Evolutionary conservation across 768 basidiomycete species (phyloP).

Genomic region (Gelatoporia subvermispora): DNA sequence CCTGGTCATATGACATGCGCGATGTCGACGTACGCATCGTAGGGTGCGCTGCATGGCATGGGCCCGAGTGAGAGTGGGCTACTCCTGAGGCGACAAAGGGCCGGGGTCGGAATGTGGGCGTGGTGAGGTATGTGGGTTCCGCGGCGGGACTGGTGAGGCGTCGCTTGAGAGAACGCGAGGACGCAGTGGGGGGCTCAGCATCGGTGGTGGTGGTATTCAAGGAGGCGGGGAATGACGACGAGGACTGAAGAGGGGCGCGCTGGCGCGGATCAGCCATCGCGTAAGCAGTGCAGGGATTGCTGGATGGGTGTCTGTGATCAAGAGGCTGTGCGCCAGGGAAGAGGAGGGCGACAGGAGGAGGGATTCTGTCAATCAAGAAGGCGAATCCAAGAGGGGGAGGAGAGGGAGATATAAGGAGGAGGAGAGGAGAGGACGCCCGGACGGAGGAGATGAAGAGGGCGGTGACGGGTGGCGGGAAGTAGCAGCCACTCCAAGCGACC

Average conservation of each 20-base stretch:
- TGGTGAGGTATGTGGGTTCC: constrained; percentile 4
- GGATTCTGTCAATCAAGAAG: too few relatives aligned
- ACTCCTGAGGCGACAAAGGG: not conserved
- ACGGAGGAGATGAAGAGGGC: constrained; percentile 4
- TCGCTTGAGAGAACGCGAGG: constrained; percentile 13
- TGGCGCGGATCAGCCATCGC: constrained; percentile 17
- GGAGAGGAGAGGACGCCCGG: too few relatives aligned
- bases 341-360: constrained; percentile 3
- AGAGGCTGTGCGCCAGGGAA: constrained; percentile 8
- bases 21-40: not conserved
- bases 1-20: not conserved
- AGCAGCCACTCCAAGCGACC: constrained; percentile 2
- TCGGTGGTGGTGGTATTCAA: constrained; percentile 5
- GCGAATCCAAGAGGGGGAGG: constrained; percentile 5
- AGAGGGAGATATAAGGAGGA: constrained; percentile 3
- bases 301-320: constrained; percentile 15
- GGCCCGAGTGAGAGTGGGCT: not conserved
- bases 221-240: constrained; percentile 9
- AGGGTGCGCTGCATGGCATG: constrained; percentile 2
- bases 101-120: constrained; percentile 1
- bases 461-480: constrained; percentile 9
- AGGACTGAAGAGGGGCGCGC: constrained; percentile 14
- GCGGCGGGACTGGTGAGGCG: constrained; percentile 4
- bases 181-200: too few relatives aligned
- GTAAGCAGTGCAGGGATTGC: not conserved